Evolutionary conservation across 2,329 filamentous ascomycete genomes (phyloP), one percentile per base, ranked within the genome.

Genomic region (Clarireedia paspali): DNA sequence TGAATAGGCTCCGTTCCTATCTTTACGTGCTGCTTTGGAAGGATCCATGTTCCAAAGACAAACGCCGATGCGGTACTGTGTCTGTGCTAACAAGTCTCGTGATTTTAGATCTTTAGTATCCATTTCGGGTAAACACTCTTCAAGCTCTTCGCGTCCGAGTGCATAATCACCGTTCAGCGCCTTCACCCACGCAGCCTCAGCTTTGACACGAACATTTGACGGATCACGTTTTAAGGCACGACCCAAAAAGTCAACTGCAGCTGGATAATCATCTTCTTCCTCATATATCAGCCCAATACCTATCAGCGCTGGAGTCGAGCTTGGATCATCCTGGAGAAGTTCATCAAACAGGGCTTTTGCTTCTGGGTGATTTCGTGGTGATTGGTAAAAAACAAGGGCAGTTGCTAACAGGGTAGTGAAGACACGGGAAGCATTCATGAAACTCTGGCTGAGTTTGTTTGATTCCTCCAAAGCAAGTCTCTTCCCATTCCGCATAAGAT

Each of bases 121-220:
- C 17, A 96, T 74, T 10, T 83, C 74, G 0, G 80, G 74, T 0
- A 95, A 72, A 58, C 87, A 90, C 6, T 76, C 76, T 64, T 91
- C 81, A 0, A 99, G 76, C 60, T 90, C 87, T 2, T 79, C 71
- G 45, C 85, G 78, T 9, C 89, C 90, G 20, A 73, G 73, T 52
- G 78, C 71, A 68, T 89, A 85, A 64, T 96, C 84, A 10, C 90
- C 89, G 64, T 84, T 87, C 14, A 95, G 78, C 9, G 91, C 89
- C 67, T 88, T 89, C 60, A 94, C 91, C 94, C 94, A 99, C 1
- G 91, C 92, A 17, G 90, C 83, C 71, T 99, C 95, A 15, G 88
- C 87, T 55, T 83, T 85, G 45, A 99, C 86, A 30, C 85, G 86
- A 20, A 91, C 75, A 63, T 96, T 96, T 10, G 76, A 75, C 2